A percentile compares a stretch with the other conserved stretches of the same genome.
These are phyloP conservation scores for Alternaria rosae DNA, from an alignment of 2,329 filamentous ascomycete species.

Conservation along the genomic window DNA sequence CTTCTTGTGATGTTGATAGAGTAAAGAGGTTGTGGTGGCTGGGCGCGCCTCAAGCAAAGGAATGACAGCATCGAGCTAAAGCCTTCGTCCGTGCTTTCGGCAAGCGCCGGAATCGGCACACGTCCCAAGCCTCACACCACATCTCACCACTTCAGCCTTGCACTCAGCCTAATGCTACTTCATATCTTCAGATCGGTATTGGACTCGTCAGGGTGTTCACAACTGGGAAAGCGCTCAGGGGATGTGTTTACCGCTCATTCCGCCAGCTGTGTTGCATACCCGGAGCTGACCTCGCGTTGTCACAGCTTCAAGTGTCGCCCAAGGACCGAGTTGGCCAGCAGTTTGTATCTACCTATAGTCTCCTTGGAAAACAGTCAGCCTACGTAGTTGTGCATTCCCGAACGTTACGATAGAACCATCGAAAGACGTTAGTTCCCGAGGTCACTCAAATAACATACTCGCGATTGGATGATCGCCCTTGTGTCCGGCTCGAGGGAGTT, in stretches of 20 bases:
- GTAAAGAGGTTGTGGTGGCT: not conserved
- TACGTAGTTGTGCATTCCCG: not conserved
- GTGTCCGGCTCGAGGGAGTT: not conserved
- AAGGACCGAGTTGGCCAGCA: not conserved
- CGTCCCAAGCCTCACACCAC: not conserved
- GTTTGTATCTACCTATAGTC: not conserved
- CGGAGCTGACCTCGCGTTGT: not conserved
- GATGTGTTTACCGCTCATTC: constrained; percentile 10
- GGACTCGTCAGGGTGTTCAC: not conserved
- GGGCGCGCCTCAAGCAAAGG: not conserved
- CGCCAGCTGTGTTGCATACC: not conserved
- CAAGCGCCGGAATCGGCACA: not conserved
- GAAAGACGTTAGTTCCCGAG: not conserved
- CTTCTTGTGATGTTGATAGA: not conserved
- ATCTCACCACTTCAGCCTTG: not conserved
- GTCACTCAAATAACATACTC: not conserved
- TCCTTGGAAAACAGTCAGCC: constrained; percentile 2
- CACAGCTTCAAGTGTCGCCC: not conserved
- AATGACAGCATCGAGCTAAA: not conserved
- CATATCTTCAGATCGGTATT: not conserved
- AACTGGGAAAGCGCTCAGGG: not conserved
- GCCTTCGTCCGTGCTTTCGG: not conserved
- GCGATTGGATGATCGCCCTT: constrained; percentile 4
- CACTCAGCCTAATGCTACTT: not conserved
- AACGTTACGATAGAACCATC: not conserved